These are phyloP conservation scores for Verticillium tricorpus DNA, from an alignment of 2,329 filamentous ascomycete genomes.

Conservation along the genomic window DNA sequence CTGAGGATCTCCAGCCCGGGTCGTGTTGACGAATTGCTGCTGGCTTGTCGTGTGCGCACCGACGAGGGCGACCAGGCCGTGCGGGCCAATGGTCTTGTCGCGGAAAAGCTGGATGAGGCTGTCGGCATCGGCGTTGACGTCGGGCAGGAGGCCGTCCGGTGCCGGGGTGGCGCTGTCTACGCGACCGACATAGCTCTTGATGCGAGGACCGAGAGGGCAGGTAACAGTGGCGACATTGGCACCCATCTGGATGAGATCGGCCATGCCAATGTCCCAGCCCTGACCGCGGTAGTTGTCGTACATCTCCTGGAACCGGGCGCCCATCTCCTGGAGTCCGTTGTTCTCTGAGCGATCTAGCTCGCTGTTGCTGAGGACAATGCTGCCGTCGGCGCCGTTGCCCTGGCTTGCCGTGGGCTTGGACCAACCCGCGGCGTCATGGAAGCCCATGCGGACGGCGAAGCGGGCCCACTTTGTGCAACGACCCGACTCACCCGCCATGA, in stretches of 20 bases:
- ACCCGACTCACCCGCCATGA: conserved; percentile 31
- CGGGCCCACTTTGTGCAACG: conserved; percentile 39
- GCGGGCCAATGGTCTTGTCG: conserved; percentile 47
- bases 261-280: conserved; percentile 37
- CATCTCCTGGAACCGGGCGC: conserved; percentile 30
- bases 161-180: conserved; percentile 35
- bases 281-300: conserved; percentile 30
- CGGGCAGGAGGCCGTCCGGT: conserved; percentile 37
- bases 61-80: conserved; percentile 47
- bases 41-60: conserved; percentile 50
- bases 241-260: conserved; percentile 52
- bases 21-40: conserved; percentile 38
- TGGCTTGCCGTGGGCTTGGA: conserved; percentile 25
- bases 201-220: conserved; percentile 39
- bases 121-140: conserved; percentile 34
- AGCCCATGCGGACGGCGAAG: conserved; percentile 40
- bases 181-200: conserved; percentile 48
- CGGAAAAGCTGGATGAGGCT: conserved; percentile 43
- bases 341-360: conserved; percentile 37
- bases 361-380: conserved; percentile 31
- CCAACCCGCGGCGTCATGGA: conserved; percentile 44
- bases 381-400: conserved; percentile 40
- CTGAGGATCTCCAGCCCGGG: conserved; percentile 38
- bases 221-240: conserved; percentile 44
- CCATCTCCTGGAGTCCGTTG: conserved; percentile 40